Conservation (phyloP, 257 asterid species). For the Nicotiana paniculata region DNA sequence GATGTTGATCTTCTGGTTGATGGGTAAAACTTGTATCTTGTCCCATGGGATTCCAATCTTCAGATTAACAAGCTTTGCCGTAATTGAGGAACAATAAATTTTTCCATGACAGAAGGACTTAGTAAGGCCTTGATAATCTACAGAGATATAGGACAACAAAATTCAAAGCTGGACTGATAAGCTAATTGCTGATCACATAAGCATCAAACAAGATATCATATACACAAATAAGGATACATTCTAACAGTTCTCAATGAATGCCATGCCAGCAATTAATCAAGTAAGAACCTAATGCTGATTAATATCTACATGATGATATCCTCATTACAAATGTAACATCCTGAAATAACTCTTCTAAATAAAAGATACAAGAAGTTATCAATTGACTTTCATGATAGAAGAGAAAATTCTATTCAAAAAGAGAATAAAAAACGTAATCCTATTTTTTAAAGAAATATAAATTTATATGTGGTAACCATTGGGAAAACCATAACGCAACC, state of each 20-base stretch:
- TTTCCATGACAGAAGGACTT: slow-evolving; percentile 80
- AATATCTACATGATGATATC: not conserved
- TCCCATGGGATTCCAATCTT: slow-evolving; percentile 80
- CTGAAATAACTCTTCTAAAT: not conserved
- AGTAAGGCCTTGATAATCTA: slow-evolving; percentile 98
- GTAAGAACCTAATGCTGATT: not conserved
- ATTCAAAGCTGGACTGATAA: not conserved
- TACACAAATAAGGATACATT: not conserved
- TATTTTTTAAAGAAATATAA: not conserved
- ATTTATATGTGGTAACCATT: not conserved
- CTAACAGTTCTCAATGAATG: not conserved
- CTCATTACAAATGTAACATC: not conserved
- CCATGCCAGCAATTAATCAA: not conserved
- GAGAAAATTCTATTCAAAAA: not conserved
- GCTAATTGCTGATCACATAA: not conserved
- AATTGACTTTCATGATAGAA: not conserved
- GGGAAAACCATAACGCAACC: not conserved
- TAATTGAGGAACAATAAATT: slow-evolving; percentile 71
- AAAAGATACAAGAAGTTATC: not conserved
- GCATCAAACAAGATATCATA: not conserved
- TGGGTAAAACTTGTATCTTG: slow-evolving; percentile 70
- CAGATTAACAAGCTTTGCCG: slow-evolving; percentile 82
- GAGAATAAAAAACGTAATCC: not conserved
- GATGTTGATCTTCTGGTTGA: slow-evolving; percentile 64
- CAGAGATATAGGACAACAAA: slow-evolving; percentile 19